Base-by-base conservation (phyloP, 108 stramenopile genomes). In the Discostella stelligeroides region DNA sequence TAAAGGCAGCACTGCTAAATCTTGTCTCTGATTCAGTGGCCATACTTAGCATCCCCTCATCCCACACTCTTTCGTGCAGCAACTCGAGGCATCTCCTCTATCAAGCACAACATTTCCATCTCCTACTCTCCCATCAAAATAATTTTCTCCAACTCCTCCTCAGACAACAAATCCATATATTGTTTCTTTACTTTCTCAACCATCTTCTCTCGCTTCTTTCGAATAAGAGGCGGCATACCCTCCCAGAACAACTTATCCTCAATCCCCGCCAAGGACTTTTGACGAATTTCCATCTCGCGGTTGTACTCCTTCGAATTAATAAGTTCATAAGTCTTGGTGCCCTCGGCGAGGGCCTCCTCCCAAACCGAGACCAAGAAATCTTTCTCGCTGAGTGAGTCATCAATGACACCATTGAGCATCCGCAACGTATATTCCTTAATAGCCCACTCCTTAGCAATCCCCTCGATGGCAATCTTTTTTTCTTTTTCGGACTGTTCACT, bases 361-460 rank as follows among this genome's bases (percentile, higher is more conserved):
- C 88, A 88, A 6, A 88, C 82, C 1, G 69, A 73, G 40, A 86
- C 68, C 47, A 76, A 83, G 62, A 81, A 91, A 12, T 84, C 86
- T 1, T 73, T 83, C 50, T 91, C 85, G 47, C 84, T 79, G 72
- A 87, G 76, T 10, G 75, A 66, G 11, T 50, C 60, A 27, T 54
- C 74, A 10, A 75, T 29, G 46, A 60, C 60, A 25, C 85, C 90
- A 6, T 71, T 75, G 68, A 87, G 85, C 14, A 60, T 70, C 60
- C 78, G 61, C 2, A 83, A 74, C 45, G 84, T 85, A 56, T 81
- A 88, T 63, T 91, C 83, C 24, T 85, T 85, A 54, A 86, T 91
- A 54, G 85, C 86, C 90, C 90, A 91, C 48, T 88, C 86, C 66
- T 65, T 80, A 39, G 88, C 90, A 67, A 91, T 87, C 23, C 68